Evolutionary conservation across 176 grass and related monocot genomes (phyloP), one percentile per base, ranked within the genome.

Genomic region (Eleusine indica): DNA sequence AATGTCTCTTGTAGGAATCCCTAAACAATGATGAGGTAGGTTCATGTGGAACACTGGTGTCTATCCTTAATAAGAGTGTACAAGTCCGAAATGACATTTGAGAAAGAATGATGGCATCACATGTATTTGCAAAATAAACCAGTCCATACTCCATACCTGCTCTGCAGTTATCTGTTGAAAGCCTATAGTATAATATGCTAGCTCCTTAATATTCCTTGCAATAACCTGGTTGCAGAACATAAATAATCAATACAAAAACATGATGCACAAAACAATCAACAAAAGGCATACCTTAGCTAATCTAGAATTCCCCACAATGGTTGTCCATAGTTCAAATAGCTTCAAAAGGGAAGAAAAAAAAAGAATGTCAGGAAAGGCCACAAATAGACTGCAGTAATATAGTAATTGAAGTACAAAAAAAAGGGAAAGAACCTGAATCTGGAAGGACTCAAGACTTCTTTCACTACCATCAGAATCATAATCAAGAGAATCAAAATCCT

Each of bases 401-500:
- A 64, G 3, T 52, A 32, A 81, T 30, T 4, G 46, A 48, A n/a
- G 38, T 35, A 17, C 10, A 18, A 85, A 66, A 37, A 57, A 87
- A 80, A 90, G 44, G 60, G 37, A 77, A 70, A 48, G 21, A 48
- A 80, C 96, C 91, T 98, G 93, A 91, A 98, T 90, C 46, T 86
- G 85, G 60, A 98, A 93, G 75, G 93, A 89, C 60, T 98, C 96
- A 6, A 98, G 83, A 91, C 93, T 91, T 91, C 82, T 90, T 86
- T 98, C 93, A 76, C 76, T 85, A 22, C 96, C 96, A 86, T 98
- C 96, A 85, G 93, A 93, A 79, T 98, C 93, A 82, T 95, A 98
- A 39, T 83, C 89, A 76, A 77, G 85, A 78, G 87, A 86, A 91
- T 95, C 88, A 7, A 79, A 64, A 88, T 93, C 89, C 58, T 95